Evolutionary conservation across 805 yeast species (phyloP).

Genomic region (Lachancea lanzarotensis): DNA sequence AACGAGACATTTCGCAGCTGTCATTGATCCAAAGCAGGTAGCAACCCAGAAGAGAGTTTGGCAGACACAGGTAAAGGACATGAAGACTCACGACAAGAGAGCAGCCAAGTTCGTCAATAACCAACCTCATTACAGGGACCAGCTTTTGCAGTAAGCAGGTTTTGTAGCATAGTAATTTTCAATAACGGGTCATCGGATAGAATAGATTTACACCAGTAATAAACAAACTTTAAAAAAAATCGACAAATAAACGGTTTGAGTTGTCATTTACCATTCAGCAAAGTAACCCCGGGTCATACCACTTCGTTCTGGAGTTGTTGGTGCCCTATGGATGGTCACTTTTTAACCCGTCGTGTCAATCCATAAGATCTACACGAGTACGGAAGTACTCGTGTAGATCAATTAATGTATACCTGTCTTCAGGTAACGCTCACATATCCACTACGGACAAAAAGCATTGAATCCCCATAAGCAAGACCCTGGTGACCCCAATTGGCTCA

Average conservation of each 20-base stretch:
- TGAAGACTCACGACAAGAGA: conserved; percentile 44
- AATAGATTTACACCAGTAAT: background rate
- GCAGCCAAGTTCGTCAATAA: conserved; percentile 75
- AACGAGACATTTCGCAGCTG: conserved; percentile 43
- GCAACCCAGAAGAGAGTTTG: conserved; percentile 58
- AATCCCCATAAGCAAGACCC: too few relatives aligned
- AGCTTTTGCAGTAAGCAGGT: conserved; percentile 41
- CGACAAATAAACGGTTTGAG: too few relatives aligned
- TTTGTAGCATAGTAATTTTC: background rate
- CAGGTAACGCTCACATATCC: background rate
- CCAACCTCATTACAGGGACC: conserved; percentile 87
- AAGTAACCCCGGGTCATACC: too few relatives aligned
- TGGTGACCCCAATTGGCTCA: background rate
- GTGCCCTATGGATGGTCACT: too few relatives aligned
- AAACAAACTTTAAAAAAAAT: too few relatives aligned
- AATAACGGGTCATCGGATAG: conserved; percentile 1
- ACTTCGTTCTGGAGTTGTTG: too few relatives aligned
- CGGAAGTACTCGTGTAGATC: background rate
- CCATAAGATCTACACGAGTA: background rate
- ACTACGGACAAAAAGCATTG: too few relatives aligned
- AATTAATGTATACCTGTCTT: background rate
- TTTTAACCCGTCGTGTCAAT: too few relatives aligned
- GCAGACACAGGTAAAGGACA: conserved; percentile 52
- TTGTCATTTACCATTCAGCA: too few relatives aligned
- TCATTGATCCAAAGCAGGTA: conserved; percentile 40